phyloP scores from a whole-genome alignment of 148 eudicot species.

The Rhododendron simsii region DNA sequence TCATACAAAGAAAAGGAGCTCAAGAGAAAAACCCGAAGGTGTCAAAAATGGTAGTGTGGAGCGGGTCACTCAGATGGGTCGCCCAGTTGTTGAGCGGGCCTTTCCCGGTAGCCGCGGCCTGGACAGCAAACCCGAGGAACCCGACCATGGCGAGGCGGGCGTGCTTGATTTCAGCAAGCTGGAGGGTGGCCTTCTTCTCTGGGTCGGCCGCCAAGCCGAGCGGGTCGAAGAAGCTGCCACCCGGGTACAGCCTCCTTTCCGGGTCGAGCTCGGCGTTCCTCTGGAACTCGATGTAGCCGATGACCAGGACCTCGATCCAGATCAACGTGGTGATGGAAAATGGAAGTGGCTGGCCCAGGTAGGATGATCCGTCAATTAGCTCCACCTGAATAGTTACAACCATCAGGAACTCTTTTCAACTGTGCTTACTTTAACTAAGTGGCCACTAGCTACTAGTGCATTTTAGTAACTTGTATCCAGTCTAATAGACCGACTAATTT shows the following conservation, averaged over 20 bases:
- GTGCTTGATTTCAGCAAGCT: slow-evolving; percentile 96
- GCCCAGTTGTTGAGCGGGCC: slow-evolving; percentile 99
- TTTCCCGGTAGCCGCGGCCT: slow-evolving; percentile 92
- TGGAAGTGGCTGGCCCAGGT: slow-evolving; percentile 93
- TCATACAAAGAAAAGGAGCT: slow-evolving; percentile 4
- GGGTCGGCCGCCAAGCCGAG: slow-evolving; percentile 85
- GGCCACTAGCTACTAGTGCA: background rate
- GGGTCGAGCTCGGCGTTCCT: slow-evolving; percentile 92
- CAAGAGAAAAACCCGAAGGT: slow-evolving; percentile 47
- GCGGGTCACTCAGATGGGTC: slow-evolving; percentile 96
- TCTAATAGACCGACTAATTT: background rate
- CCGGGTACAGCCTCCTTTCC: slow-evolving; percentile 92
- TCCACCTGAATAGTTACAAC: slow-evolving; percentile 53
- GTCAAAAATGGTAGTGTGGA: slow-evolving; percentile 95
- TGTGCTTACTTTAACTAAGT: too few species aligned
- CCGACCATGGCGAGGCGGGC: slow-evolving; percentile 96
- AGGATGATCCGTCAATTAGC: slow-evolving; percentile 87
- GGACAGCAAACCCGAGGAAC: slow-evolving; percentile 91
- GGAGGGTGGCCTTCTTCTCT: slow-evolving; percentile 81
- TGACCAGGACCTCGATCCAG: slow-evolving; percentile 81
- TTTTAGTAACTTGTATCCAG: background rate
- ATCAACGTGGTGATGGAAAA: slow-evolving; percentile 81
- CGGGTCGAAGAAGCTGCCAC: slow-evolving; percentile 80
- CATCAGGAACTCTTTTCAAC: background rate
- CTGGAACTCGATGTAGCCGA: slow-evolving; percentile 96